Conservation (phyloP, 805 yeast species). For the Starmerella scarabaei region DNA sequence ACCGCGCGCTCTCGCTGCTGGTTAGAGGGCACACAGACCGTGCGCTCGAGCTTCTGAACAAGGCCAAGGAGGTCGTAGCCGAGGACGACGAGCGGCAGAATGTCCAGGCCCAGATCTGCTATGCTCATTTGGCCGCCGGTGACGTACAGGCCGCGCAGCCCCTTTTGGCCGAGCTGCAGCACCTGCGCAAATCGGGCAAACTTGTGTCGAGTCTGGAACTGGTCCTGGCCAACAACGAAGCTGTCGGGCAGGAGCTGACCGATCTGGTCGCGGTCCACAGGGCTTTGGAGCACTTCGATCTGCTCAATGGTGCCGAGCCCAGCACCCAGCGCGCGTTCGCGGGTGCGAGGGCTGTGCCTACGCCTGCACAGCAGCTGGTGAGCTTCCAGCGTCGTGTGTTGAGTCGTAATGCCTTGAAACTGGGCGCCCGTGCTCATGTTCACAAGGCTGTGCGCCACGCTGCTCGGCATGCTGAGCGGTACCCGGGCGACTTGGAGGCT, state of each 20-base stretch:
- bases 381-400: conserved; percentile 28
- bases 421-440: conserved; percentile 30
- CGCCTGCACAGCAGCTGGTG: background rate
- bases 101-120: conserved; percentile 49
- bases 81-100: conserved; percentile 35
- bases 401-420: conserved; percentile 31
- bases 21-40: conserved; percentile 30
- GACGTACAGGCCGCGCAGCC: conserved; percentile 29
- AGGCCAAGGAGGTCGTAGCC: conserved; percentile 34
- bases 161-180: conserved; percentile 9
- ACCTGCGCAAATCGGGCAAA: conserved; percentile 18
- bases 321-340: conserved; percentile 26
- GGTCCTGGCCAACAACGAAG: conserved; percentile 34
- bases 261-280: conserved; percentile 11
- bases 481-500: conserved; percentile 18
- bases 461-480: conserved; percentile 12
- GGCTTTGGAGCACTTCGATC: conserved; percentile 4
- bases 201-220: conserved; percentile 24
- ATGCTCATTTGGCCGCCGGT: conserved; percentile 34
- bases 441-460: conserved; percentile 16
- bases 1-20: conserved; percentile 41
- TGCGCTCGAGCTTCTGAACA: conserved; percentile 35
- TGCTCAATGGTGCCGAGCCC: conserved; percentile 26
- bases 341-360: background rate
- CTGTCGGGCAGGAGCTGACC: conserved; percentile 4